Evolutionary conservation across 1,284 basidiomycete genomes (phyloP).

Genomic region (Sporisorium reilianum): DNA sequence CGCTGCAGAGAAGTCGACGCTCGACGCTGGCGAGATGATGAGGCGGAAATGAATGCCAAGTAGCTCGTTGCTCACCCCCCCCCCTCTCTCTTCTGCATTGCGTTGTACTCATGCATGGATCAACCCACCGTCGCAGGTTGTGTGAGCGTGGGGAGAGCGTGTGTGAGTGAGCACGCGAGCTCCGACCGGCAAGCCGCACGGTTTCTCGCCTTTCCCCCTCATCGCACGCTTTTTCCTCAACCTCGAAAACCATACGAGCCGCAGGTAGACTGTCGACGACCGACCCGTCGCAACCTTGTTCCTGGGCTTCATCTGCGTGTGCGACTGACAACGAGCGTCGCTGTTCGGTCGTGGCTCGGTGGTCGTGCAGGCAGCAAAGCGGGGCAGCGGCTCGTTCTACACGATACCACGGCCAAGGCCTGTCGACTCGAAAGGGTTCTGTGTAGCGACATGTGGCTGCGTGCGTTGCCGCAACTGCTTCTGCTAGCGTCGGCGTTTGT

Average conservation of each 20-base stretch:
- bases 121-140: neutral
- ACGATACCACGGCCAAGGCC: too few relatives aligned
- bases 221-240: too few relatives aligned
- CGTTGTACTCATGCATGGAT: neutral
- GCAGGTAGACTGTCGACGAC: neutral
- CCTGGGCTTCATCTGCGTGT: neutral
- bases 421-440: too few relatives aligned
- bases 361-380: too few relatives aligned
- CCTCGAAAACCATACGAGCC: too few relatives aligned
- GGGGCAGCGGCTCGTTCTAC: too few relatives aligned
- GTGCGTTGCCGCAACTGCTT: neutral
- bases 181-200: neutral
- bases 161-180: neutral
- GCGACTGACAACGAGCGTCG: neutral
- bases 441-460: constrained; percentile 3
- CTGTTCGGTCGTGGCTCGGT: constrained; percentile 1
- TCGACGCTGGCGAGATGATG: too few relatives aligned
- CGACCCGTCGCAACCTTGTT: neutral
- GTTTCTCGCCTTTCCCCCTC: too few relatives aligned
- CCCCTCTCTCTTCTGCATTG: too few relatives aligned
- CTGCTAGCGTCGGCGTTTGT: neutral
- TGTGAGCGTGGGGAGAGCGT: neutral
- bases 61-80: too few relatives aligned
- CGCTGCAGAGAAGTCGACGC: too few relatives aligned
- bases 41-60: too few relatives aligned